Evolutionary conservation across 345 rosid species (phyloP), one percentile per base, ranked within the genome.

Genomic region (Brassica nigra): DNA sequence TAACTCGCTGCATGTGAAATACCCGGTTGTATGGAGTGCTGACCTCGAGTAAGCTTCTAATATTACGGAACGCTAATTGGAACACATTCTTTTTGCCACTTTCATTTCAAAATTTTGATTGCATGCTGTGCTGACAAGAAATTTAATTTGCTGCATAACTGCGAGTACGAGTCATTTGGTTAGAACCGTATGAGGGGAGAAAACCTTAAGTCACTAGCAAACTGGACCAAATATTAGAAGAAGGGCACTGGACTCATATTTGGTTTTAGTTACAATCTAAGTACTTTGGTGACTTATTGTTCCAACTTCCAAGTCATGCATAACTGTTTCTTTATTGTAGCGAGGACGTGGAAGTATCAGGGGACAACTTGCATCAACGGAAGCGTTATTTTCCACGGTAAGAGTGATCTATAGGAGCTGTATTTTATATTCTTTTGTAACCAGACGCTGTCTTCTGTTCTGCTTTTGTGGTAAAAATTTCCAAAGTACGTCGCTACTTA

Each of bases 341-440:
- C 69, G 79, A n/a, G 76, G 81, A 77, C 39, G 69, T 36, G 52
- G 82, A 78, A 72, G 75, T 84, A 64, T 83, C 86, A 83, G 93
- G 74, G 81, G 83, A 73, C 23, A 83, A 84, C 75, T 70, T 80
- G 66, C 78, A 63, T 76, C 84, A 2, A 61, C 77, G 27, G 39
- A 88, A 82, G 84, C 82, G 62, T 65, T 90, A 91, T 85, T 91
- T 90, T 88, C 97, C 97, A 49, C 76, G 75, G 99, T 95, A 82
- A 92, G 91, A 74, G 62, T 59, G 28, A 54, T 61, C 75, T 68
- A 49, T 75, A 16, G 44, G 71, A 69, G 71, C 62, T 80, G 63
- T 68, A 68, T 62, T 57, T 3, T 55, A 49, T 63, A 62, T 55
- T 55, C 16, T 74, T 70, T 30, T 73, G 29, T 68, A 44, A 63